These are phyloP conservation scores for Vigna reflexopilosa DNA, from an alignment of 306 rosid species.

Conservation along the genomic window DNA sequence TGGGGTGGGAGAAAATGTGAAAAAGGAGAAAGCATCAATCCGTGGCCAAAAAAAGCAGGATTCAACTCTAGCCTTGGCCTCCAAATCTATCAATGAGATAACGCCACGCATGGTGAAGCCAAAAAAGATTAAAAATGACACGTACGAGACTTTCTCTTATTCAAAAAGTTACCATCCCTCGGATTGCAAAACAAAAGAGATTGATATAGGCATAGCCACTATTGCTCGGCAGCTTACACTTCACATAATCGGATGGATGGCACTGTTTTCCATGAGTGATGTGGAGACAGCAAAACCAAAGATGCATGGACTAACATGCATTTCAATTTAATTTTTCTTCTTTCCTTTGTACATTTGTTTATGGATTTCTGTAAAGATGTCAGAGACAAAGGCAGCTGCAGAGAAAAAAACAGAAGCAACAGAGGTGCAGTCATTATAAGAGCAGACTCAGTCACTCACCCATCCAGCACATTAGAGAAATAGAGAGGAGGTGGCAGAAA, in stretches of 20 bases:
- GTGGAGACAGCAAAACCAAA: conserved; percentile 57
- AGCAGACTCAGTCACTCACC: conserved; percentile 63
- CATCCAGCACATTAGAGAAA: conserved; percentile 52
- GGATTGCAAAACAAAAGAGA: conserved; percentile 50
- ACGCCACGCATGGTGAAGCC: conserved; percentile 51
- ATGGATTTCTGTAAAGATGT: conserved; percentile 64
- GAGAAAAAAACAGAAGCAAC: conserved; percentile 67
- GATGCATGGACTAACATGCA: conserved; percentile 57
- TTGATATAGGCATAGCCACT: conserved; percentile 40
- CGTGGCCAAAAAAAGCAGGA: conserved; percentile 46
- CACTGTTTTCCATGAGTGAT: conserved; percentile 57
- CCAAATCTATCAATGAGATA: conserved; percentile 57
- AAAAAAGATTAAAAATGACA: conserved; percentile 49
- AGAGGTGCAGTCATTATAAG: conserved; percentile 90
- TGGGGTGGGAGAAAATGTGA: conserved; percentile 33
- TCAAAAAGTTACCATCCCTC: conserved; percentile 44
- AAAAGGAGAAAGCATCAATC: conserved; percentile 42
- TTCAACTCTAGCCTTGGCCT: conserved; percentile 49
- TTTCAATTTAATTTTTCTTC: conserved; percentile 45
- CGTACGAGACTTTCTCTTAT: conserved; percentile 51
- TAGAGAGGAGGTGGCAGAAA: conserved; percentile 50
- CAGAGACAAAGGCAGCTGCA: conserved; percentile 74
- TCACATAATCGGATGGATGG: conserved; percentile 46
- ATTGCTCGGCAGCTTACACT: conserved; percentile 50
- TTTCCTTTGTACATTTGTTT: conserved; percentile 49